Base-by-base conservation (phyloP, 1,139 yeast species). In the Hanseniaspora gamundiae region DNA sequence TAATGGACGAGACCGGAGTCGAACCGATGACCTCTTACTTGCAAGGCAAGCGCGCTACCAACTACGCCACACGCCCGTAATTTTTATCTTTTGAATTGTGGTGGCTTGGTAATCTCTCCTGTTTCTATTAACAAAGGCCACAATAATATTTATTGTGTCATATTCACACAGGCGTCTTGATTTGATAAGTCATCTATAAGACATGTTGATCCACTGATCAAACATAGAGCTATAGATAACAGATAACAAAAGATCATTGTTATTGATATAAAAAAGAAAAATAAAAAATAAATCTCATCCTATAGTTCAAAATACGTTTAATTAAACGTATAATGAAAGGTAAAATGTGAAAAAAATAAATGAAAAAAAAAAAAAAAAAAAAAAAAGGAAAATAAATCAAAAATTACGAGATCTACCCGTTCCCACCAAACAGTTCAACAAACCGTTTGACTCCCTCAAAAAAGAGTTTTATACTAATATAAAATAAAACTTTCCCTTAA, bases 11-110 rank as follows among this genome's bases (percentile, higher is more conserved):
- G 49, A 54, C 58, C 56, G 59, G 59, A 54, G 47, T 55, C 57
- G 59, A 55, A 55, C 59, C 57, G 56, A 50, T 53, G 59, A 54
- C 59, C 58, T 55, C 57, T 51, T 53, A 57, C 58, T 52, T 55
- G 58, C 58, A 55, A 55, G 57, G 58, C 36, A 33, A 76, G 76
- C 85, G 85, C 86, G 85, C 85, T 79, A 78, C 86, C 86, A 77
- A 78, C 86, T 79, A 74, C 85, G 86, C 86, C 85, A 79, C 84
- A 78, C 84, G 84, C 86, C 86, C 86, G 21, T 17, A 33, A 17
- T 33, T 17, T n/a, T 4, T 30, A n/a, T 16, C 11, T 28, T 28
- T 28, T 28, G n/a, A n/a, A n/a, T n/a, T n/a, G n/a, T n/a, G n/a
- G n/a, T n/a, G n/a, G n/a, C n/a, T n/a, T n/a, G n/a, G n/a, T n/a